Percentiles rank a stretch among this genome's conserved stretches.
phyloP scores from a whole-genome alignment of 2,329 filamentous ascomycete genomes.

The Neoarthrinium moseri region DNA sequence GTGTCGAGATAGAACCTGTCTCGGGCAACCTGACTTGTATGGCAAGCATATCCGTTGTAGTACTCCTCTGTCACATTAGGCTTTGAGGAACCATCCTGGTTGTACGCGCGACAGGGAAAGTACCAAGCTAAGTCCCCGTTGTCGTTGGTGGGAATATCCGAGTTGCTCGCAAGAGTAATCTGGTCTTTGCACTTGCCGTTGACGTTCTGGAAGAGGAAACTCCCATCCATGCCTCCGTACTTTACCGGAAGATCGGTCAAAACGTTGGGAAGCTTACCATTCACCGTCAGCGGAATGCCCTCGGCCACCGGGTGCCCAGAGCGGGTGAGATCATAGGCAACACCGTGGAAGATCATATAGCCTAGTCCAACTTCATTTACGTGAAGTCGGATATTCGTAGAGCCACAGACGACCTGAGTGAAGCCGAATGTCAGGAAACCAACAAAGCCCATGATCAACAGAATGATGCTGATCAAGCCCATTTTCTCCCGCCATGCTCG shows the following conservation, averaged over 20 bases:
- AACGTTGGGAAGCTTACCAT: slow-evolving; percentile 67
- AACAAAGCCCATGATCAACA: slow-evolving; percentile 82
- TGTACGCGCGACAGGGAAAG: slow-evolving; percentile 88
- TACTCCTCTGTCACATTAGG: slow-evolving; percentile 73
- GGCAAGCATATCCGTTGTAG: slow-evolving; percentile 86
- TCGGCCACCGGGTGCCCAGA: slow-evolving; percentile 79
- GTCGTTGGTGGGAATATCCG: slow-evolving; percentile 76
- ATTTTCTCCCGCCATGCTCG: slow-evolving; percentile 98
- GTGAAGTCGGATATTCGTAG: slow-evolving; percentile 69
- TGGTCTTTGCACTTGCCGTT: slow-evolving; percentile 94
- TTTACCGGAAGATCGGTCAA: slow-evolving; percentile 82
- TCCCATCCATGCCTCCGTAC: slow-evolving; percentile 86
- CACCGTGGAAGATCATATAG: slow-evolving; percentile 96
- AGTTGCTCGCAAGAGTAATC: slow-evolving; percentile 69
- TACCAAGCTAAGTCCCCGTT: slow-evolving; percentile 85
- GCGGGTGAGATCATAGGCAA: slow-evolving; percentile 77
- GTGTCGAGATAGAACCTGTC: slow-evolving; percentile 73
- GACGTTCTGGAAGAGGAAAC: slow-evolving; percentile 97
- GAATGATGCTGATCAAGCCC: slow-evolving; percentile 90
- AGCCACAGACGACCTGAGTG: slow-evolving; percentile 80
- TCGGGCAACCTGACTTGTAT: slow-evolving; percentile 70
- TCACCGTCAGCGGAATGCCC: slow-evolving; percentile 62
- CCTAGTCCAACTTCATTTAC: slow-evolving; percentile 78
- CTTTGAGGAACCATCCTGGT: slow-evolving; percentile 83
- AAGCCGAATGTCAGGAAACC: slow-evolving; percentile 98